These are phyloP conservation scores for Saksenaea vasiformis DNA, from an alignment of 371 early-diverging fungal species.

Conservation along the genomic window DNA sequence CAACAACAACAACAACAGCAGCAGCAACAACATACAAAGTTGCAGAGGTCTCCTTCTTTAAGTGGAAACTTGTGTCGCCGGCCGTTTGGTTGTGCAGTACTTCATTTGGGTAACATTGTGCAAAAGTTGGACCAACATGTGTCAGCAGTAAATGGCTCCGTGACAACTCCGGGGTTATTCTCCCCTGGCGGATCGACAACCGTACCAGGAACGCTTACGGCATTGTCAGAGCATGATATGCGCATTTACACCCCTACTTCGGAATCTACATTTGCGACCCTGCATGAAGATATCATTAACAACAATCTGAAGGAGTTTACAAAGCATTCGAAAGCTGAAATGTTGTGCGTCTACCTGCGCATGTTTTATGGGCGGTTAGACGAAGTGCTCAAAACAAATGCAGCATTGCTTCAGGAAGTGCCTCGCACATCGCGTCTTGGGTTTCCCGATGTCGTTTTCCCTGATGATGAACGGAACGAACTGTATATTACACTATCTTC, in stretches of 20 bases:
- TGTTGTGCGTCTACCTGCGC: conserved; percentile 53
- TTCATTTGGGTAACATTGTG: conserved; percentile 50
- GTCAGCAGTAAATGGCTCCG: conserved; percentile 5
- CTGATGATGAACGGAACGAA: conserved; percentile 63
- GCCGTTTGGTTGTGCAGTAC: conserved; percentile 71
- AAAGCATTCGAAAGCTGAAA: conserved; percentile 52
- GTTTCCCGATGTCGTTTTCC: conserved; percentile 69
- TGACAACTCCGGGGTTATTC: conserved; percentile 7
- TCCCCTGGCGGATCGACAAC: conserved; percentile 6
- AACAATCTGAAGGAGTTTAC: conserved; percentile 53
- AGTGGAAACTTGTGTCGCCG: conserved; percentile 36
- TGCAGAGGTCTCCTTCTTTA: not conserved
- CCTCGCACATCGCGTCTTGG: conserved; percentile 61
- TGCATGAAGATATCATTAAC: conserved; percentile 66
- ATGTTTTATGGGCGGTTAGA: conserved; percentile 51
- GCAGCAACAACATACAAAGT: conserved; percentile 4
- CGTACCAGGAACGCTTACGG: not conserved
- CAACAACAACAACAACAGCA: conserved; percentile 18
- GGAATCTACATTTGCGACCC: conserved; percentile 54
- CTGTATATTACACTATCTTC: conserved; percentile 63
- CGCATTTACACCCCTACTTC: conserved; percentile 56
- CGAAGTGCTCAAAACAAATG: conserved; percentile 50
- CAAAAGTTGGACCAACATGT: conserved; percentile 18
- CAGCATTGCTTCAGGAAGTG: conserved; percentile 48
- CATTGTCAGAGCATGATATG: conserved; percentile 51